These are phyloP conservation scores for Claviceps sp. DNA, from an alignment of 2,329 filamentous ascomycete species.

Conservation along the genomic window DNA sequence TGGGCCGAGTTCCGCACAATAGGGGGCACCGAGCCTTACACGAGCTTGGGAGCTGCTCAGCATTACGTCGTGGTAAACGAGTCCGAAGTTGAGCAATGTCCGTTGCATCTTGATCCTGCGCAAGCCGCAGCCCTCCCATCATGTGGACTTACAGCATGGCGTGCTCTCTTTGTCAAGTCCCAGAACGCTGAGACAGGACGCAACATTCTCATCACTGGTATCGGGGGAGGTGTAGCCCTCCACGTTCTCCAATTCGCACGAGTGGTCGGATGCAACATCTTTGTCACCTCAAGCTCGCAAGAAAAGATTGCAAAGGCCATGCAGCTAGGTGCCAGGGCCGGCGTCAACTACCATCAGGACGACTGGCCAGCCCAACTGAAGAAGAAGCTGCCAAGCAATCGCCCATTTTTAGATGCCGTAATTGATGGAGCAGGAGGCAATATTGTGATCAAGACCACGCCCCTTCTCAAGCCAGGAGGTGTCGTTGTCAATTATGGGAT, in stretches of 20 bases:
- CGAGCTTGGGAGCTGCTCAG: slow-evolving; percentile 30
- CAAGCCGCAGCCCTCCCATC: slow-evolving; percentile 78
- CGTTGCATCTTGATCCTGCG: slow-evolving; percentile 53
- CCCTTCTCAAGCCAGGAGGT: slow-evolving; percentile 66
- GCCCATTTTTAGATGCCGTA: slow-evolving; percentile 64
- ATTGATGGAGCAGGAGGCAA: slow-evolving; percentile 86
- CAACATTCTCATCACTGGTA: slow-evolving; percentile 78
- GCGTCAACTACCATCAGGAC: slow-evolving; percentile 65
- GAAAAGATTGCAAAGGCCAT: slow-evolving; percentile 64
- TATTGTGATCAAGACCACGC: slow-evolving; percentile 53
- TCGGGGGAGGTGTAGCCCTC: slow-evolving; percentile 83
- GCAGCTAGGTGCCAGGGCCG: slow-evolving; percentile 61
- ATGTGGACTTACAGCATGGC: slow-evolving; percentile 78
- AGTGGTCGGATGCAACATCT: slow-evolving; percentile 63
- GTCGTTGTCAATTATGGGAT: slow-evolving; percentile 80
- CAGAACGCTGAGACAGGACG: slow-evolving; percentile 43
- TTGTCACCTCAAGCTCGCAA: slow-evolving; percentile 60
- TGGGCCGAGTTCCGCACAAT: slow-evolving; percentile 40
- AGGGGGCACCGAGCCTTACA: slow-evolving; percentile 45
- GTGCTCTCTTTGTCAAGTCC: slow-evolving; percentile 69
- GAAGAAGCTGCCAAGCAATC: slow-evolving; percentile 46
- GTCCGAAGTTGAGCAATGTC: slow-evolving; percentile 62
- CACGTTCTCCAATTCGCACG: slow-evolving; percentile 69
- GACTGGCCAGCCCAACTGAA: slow-evolving; percentile 70
- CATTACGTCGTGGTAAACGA: slow-evolving; percentile 60